Evolutionary conservation across 1,284 basidiomycete genomes (phyloP).

Genomic region (Rhodotorula glutinis): DNA sequence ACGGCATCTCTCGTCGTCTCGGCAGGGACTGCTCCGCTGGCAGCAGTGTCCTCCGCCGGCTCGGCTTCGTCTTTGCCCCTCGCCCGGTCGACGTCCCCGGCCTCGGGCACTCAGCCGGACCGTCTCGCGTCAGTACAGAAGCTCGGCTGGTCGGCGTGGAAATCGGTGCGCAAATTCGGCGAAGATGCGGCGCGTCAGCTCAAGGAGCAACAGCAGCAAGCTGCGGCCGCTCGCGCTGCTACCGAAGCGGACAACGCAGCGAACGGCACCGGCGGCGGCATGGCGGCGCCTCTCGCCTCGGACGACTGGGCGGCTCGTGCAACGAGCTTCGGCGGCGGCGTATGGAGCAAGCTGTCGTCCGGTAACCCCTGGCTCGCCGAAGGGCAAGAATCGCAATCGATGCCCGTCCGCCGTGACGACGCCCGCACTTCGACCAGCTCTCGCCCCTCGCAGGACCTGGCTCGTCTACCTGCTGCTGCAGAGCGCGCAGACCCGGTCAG

Average conservation of each 20-base stretch:
- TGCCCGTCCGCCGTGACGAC: too few relatives aligned
- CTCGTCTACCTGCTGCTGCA: too few relatives aligned
- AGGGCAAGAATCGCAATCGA: background rate
- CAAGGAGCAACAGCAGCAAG: constrained; percentile 13
- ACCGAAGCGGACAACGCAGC: background rate
- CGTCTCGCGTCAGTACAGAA: constrained; percentile 33
- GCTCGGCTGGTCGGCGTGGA: constrained; percentile 39
- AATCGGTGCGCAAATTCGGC: constrained; percentile 32
- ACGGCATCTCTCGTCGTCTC: background rate
- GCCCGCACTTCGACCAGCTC: background rate
- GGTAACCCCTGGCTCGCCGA: constrained; percentile 17
- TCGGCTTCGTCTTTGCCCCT: background rate
- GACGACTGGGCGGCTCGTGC: background rate
- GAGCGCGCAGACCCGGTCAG: background rate
- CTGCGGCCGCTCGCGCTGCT: background rate
- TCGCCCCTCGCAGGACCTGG: background rate
- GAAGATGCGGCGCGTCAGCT: constrained; percentile 37
- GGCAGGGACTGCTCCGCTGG: background rate
- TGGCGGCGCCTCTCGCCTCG: background rate
- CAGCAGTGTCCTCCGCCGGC: background rate
- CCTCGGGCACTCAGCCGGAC: constrained; percentile 28
- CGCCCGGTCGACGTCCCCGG: constrained; percentile 1
- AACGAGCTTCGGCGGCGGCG: background rate
- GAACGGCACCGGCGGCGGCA: background rate
- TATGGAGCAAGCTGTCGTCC: constrained; percentile 24